Evolutionary conservation across 192 early-diverging fungal species (phyloP).

Genomic region (Coemansia sp.): DNA sequence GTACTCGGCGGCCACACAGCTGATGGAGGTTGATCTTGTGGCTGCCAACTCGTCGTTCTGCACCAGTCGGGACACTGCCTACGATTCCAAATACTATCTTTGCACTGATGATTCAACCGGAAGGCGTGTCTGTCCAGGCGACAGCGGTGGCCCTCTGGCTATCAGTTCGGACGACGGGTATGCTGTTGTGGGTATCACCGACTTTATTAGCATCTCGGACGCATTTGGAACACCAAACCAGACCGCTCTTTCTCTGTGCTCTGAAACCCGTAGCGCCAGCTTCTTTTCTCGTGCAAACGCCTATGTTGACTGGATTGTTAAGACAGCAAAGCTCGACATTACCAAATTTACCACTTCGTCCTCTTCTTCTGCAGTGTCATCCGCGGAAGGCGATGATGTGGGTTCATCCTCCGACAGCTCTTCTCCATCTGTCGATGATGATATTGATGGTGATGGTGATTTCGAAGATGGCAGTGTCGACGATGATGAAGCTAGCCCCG

Average conservation of each 20-base stretch:
- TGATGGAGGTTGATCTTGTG: slow-evolving; percentile 27
- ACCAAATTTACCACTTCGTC: slow-evolving; percentile 11
- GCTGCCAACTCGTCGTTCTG: slow-evolving; percentile 19
- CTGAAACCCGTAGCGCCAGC: slow-evolving; percentile 19
- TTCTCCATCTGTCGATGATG: neutral
- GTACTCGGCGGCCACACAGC: slow-evolving; percentile 8
- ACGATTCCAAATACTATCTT: slow-evolving; percentile 19
- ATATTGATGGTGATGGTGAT: neutral
- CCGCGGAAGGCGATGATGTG: neutral
- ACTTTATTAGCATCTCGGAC: slow-evolving; percentile 27
- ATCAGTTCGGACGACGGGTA: neutral
- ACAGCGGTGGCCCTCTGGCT: slow-evolving; percentile 48
- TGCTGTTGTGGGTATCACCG: slow-evolving; percentile 36
- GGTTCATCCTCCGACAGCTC: neutral
- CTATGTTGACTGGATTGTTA: slow-evolving; percentile 41
- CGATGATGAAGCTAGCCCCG: too few species aligned
- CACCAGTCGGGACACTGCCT: neutral
- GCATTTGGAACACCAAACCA: slow-evolving; percentile 22
- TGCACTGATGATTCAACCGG: slow-evolving; percentile 44
- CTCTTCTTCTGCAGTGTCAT: neutral
- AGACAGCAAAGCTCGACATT: neutral
- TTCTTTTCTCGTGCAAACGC: slow-evolving; percentile 30
- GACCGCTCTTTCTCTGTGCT: slow-evolving; percentile 31
- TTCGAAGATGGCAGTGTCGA: too few species aligned
- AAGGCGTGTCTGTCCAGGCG: slow-evolving; percentile 43